A percentile compares a stretch with the other conserved stretches of the same genome.
These are phyloP conservation scores for Metschnikowia picachoensis DNA, from an alignment of 805 yeast species.

Conservation along the genomic window DNA sequence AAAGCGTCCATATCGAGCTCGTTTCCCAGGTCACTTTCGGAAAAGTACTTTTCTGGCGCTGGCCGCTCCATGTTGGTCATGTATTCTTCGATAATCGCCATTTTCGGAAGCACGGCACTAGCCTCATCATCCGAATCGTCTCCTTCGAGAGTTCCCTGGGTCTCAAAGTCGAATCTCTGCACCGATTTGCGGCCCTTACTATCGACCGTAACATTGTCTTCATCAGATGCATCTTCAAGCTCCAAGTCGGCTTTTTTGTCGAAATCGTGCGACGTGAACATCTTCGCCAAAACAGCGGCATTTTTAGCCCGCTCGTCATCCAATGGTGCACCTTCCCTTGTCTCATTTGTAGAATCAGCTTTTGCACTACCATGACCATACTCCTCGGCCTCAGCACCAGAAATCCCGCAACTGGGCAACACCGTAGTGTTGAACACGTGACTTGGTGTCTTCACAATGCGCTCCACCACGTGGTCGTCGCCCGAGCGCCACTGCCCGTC, in stretches of 20 bases:
- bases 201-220: slow-evolving; percentile 42
- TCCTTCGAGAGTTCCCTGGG: slow-evolving; percentile 23
- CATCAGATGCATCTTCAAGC: slow-evolving; percentile 24
- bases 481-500: slow-evolving; percentile 79
- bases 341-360: neutral
- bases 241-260: slow-evolving; percentile 46
- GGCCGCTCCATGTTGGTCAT: slow-evolving; percentile 23
- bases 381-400: slow-evolving; percentile 21
- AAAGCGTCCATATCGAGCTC: slow-evolving; percentile 33
- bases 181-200: slow-evolving; percentile 38
- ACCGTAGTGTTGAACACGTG: neutral
- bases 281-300: slow-evolving; percentile 42
- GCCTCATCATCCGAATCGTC: slow-evolving; percentile 19
- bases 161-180: slow-evolving; percentile 32
- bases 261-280: slow-evolving; percentile 49
- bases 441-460: slow-evolving; percentile 20
- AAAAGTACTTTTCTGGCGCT: slow-evolving; percentile 29
- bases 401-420: slow-evolving; percentile 22
- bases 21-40: slow-evolving; percentile 40
- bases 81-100: slow-evolving; percentile 15
- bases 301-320: slow-evolving; percentile 30
- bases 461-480: slow-evolving; percentile 73
- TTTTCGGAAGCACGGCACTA: slow-evolving; percentile 6
- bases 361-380: slow-evolving; percentile 21
- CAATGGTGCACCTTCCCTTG: neutral